phyloP scores from a whole-genome alignment of 768 basidiomycete species.

The Termitomyces sp. region DNA sequence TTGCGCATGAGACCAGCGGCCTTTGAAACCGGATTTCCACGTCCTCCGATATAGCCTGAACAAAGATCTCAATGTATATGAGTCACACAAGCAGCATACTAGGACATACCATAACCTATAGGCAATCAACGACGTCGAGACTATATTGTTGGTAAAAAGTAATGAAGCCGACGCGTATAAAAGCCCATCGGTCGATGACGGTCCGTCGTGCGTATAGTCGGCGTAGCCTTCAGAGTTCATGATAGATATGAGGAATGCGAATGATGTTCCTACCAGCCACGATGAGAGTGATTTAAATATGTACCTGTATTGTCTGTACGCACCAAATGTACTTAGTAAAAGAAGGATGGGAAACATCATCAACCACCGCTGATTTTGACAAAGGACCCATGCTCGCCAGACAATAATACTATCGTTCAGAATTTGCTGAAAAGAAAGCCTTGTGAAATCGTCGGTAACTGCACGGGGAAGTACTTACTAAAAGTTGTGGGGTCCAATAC shows the following conservation, averaged over 20 bases:
- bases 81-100: not conserved
- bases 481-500: slow-evolving; percentile 1
- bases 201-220: not conserved
- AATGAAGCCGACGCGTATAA: slow-evolving; percentile 2
- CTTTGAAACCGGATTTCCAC: not conserved
- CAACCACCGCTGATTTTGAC: slow-evolving; percentile 1
- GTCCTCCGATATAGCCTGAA: not conserved
- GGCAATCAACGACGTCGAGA: slow-evolving; percentile 1
- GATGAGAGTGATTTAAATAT: not conserved
- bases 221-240: not conserved
- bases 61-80: not conserved
- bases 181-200: not conserved
- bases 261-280: not conserved
- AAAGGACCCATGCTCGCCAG: slow-evolving; percentile 7
- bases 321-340: not conserved
- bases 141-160: not conserved
- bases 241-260: slow-evolving; percentile 3
- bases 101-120: slow-evolving; percentile 4
- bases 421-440: not conserved
- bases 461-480: not conserved
- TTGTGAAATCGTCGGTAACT: not conserved
- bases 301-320: not conserved
- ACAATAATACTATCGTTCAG: slow-evolving; percentile 4
- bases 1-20: slow-evolving; percentile 6
- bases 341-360: slow-evolving; percentile 1